Evolutionary conservation across 2,329 filamentous ascomycete species (phyloP).

Genomic region (Fusarium verrucosum): DNA sequence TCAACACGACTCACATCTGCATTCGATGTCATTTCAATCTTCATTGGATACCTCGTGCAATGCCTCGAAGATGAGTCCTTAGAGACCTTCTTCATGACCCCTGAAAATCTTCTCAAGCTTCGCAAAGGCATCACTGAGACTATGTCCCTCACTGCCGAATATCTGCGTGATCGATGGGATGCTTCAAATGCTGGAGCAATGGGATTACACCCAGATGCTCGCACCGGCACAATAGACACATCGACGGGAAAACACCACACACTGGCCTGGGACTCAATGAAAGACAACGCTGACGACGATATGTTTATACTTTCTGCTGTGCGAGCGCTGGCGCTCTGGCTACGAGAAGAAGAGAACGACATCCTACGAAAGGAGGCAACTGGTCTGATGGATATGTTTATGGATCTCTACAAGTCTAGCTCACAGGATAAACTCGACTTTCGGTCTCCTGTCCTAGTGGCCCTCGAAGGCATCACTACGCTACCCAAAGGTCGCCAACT

Average conservation of each 20-base stretch:
- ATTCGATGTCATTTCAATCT: conserved; percentile 70
- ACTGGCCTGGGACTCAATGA: conserved; percentile 67
- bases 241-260: conserved; percentile 57
- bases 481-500: conserved; percentile 58
- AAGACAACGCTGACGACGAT: conserved; percentile 60
- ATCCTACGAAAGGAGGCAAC: conserved; percentile 64
- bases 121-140: conserved; percentile 70
- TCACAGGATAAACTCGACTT: conserved; percentile 58
- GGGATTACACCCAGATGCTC: conserved; percentile 68
- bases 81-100: conserved; percentile 58
- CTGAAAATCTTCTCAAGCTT: conserved; percentile 69
- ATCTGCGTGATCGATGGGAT: conserved; percentile 76
- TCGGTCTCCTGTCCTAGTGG: conserved; percentile 65
- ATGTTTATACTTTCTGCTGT: conserved; percentile 68
- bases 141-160: conserved; percentile 70
- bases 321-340: conserved; percentile 69
- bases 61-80: conserved; percentile 60
- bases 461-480: conserved; percentile 66
- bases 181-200: conserved; percentile 69
- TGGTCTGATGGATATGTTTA: conserved; percentile 69
- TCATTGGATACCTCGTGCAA: conserved; percentile 66
- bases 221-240: conserved; percentile 55
- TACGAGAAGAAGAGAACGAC: conserved; percentile 74
- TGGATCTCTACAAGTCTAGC: conserved; percentile 66
- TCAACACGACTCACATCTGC: conserved; percentile 66